Percentiles rank a stretch among this genome's conserved stretches.
Conservation (phyloP, 2,329 filamentous ascomycete genomes). For the Xylaria sp. region DNA sequence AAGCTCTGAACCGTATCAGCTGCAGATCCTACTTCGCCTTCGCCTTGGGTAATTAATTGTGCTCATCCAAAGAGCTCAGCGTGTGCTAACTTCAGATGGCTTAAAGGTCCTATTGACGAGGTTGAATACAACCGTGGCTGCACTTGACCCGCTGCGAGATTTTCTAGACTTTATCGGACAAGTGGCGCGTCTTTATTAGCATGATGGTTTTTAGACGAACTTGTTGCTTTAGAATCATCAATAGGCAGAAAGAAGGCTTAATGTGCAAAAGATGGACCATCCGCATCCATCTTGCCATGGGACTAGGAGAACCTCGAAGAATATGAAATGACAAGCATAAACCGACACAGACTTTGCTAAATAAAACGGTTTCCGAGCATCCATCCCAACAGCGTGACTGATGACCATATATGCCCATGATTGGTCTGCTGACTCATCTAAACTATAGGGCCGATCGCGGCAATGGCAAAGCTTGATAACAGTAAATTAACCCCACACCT, state of each 20-base stretch:
- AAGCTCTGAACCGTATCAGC: slow-evolving; percentile 8
- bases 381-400: slow-evolving; percentile 28
- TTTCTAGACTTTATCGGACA: slow-evolving; percentile 29
- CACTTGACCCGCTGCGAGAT: slow-evolving; percentile 11
- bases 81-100: not conserved
- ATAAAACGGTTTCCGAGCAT: slow-evolving; percentile 30
- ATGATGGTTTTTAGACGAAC: slow-evolving; percentile 29
- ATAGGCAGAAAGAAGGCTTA: slow-evolving; percentile 25
- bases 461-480: slow-evolving; percentile 19
- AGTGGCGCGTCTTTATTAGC: slow-evolving; percentile 27
- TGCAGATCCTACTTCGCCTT: not conserved
- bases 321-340: slow-evolving; percentile 30
- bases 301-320: slow-evolving; percentile 29
- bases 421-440: slow-evolving; percentile 26
- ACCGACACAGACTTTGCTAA: slow-evolving; percentile 30
- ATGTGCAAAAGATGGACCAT: slow-evolving; percentile 29
- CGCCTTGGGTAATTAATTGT: not conserved
- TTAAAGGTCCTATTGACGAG: not conserved
- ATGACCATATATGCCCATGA: slow-evolving; percentile 30
- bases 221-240: slow-evolving; percentile 31
- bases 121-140: slow-evolving; percentile 6
- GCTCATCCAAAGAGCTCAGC: not conserved
- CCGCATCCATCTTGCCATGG: slow-evolving; percentile 29
- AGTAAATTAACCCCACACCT: slow-evolving; percentile 7
- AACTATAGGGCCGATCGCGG: slow-evolving; percentile 24